Conservation (phyloP, 805 yeast species). For the Torulaspora gathmanii region DNA sequence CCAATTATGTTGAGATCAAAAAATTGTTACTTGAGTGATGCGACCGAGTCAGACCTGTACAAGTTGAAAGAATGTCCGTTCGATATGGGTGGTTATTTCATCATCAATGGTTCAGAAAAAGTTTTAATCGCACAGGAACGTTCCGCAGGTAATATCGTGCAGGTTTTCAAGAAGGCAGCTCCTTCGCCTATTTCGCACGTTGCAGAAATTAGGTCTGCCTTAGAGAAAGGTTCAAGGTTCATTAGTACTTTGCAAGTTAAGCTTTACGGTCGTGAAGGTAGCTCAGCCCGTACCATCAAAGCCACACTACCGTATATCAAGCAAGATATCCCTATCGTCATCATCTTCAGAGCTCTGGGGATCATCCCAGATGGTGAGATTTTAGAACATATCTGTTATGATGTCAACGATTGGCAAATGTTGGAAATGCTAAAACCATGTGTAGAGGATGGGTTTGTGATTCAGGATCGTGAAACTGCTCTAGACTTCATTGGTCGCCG, state of each 20-base stretch:
- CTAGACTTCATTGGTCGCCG: conserved; percentile 97
- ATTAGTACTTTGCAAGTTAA: conserved; percentile 93
- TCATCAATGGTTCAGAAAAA: conserved; percentile 96
- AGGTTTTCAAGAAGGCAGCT: conserved; percentile 95
- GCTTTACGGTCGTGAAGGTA: conserved; percentile 75
- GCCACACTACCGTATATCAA: conserved; percentile 96
- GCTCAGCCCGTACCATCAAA: conserved; percentile 75
- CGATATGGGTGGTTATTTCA: conserved; percentile 99
- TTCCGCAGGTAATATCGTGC: conserved; percentile 97
- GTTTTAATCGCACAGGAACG: conserved; percentile 98
- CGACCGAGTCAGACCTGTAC: conserved; percentile 88
- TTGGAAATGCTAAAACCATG: conserved; percentile 98
- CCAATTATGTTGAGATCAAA: conserved; percentile 97
- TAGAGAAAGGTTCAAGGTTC: conserved; percentile 95
- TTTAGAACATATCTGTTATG: conserved; percentile 95
- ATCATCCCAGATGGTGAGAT: conserved; percentile 99
- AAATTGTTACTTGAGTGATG: conserved; percentile 86
- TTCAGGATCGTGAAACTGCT: conserved; percentile 97
- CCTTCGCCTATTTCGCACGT: conserved; percentile 94
- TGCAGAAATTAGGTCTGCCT: conserved; percentile 94
- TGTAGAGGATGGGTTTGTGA: conserved; percentile 97
- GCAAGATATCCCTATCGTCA: conserved; percentile 94
- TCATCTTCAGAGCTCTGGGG: conserved; percentile 96
- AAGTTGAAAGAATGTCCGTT: conserved; percentile 97
- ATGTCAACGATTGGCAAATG: conserved; percentile 98